Conservation (phyloP, 2,329 filamentous ascomycete species). For the Metarhizium anisopliae region DNA sequence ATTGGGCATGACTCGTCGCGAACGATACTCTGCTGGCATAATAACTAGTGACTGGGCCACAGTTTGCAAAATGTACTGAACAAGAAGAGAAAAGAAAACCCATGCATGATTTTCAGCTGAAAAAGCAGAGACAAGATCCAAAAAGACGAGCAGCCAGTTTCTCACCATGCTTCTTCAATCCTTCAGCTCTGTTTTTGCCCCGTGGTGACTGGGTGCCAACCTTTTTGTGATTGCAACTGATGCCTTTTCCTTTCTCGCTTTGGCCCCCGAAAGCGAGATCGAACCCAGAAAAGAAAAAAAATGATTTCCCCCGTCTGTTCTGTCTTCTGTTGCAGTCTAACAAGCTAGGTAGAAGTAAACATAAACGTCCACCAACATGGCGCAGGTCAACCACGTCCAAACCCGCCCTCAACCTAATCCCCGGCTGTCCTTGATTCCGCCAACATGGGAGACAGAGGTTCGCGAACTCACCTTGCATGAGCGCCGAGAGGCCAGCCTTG, state of each 20-base stretch:
- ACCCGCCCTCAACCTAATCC: constrained; percentile 1
- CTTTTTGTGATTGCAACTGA: constrained; percentile 4
- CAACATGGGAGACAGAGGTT: constrained; percentile 44
- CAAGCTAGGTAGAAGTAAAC: constrained; percentile 6
- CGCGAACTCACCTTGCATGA: constrained; percentile 57
- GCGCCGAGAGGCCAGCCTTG: constrained; percentile 60
- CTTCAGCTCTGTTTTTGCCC: background rate
- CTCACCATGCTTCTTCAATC: background rate
- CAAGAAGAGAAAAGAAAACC: background rate
- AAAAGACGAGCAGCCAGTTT: constrained; percentile 4
- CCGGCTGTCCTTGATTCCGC: constrained; percentile 40
- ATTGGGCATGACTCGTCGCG: constrained; percentile 9
- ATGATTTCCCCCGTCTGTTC: background rate
- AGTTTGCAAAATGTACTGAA: constrained; percentile 7
- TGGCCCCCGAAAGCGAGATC: constrained; percentile 4
- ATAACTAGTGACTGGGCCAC: constrained; percentile 6
- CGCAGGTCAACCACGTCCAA: constrained; percentile 4
- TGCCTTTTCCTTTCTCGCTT: constrained; percentile 2
- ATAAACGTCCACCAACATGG: constrained; percentile 8
- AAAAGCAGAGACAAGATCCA: background rate
- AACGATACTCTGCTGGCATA: constrained; percentile 6
- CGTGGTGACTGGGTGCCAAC: constrained; percentile 5
- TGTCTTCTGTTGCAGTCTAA: constrained; percentile 2
- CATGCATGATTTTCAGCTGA: background rate
- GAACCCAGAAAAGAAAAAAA: background rate